These are phyloP conservation scores for Metschnikowia corniflorae DNA, from an alignment of 805 yeast genomes.

Conservation along the genomic window DNA sequence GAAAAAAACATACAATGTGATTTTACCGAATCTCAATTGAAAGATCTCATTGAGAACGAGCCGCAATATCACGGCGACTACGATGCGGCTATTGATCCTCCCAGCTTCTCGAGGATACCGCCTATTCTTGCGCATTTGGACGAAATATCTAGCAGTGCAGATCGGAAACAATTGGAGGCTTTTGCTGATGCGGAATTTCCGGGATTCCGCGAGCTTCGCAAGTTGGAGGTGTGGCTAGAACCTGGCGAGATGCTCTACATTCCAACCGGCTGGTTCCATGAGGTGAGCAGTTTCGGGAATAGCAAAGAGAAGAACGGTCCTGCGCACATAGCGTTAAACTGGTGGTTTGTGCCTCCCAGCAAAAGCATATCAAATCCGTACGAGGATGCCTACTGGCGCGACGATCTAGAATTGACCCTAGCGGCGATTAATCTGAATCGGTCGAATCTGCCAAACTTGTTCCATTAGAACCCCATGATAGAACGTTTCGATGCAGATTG, in stretches of 20 bases:
- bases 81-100: conserved; percentile 47
- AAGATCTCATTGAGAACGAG: conserved; percentile 10
- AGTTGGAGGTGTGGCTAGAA: conserved; percentile 44
- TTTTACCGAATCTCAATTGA: conserved; percentile 7
- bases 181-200: conserved; percentile 48
- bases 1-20: conserved; percentile 21
- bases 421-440: too few species aligned
- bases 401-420: conserved; percentile 47
- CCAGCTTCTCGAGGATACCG: conserved; percentile 64
- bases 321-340: conserved; percentile 63
- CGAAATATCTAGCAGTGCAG: conserved; percentile 37
- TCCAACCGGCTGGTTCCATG: conserved; percentile 84
- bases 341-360: conserved; percentile 72
- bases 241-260: conserved; percentile 68
- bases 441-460: too few species aligned
- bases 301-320: conserved; percentile 20
- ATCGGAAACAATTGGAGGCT: conserved; percentile 25
- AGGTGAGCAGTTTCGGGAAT: conserved; percentile 62
- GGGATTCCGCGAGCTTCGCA: conserved; percentile 39
- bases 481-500: too few species aligned
- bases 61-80: conserved; percentile 4
- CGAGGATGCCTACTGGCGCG: conserved; percentile 49
- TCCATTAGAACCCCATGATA: too few species aligned
- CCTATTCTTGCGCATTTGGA: conserved; percentile 60
- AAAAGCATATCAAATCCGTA: conserved; percentile 35